Evolutionary conservation across 345 rosid species (phyloP).

Genomic region (Clausena lansium): DNA sequence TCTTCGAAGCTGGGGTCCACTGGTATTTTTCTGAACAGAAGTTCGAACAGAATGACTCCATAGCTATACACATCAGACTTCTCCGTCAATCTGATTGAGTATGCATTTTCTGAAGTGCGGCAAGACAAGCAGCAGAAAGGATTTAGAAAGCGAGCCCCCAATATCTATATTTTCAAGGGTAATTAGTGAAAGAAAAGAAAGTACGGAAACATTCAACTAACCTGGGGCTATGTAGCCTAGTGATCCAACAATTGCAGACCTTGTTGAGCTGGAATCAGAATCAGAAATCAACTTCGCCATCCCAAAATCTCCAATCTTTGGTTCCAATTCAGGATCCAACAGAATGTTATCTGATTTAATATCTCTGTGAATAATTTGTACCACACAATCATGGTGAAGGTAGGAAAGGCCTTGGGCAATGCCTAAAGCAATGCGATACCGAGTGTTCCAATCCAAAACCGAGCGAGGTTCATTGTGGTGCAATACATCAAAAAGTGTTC

Average conservation of each 20-base stretch:
- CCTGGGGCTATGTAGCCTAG: slow-evolving; percentile 51
- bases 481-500: slow-evolving; percentile 32
- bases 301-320: slow-evolving; percentile 43
- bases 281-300: slow-evolving; percentile 28
- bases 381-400: slow-evolving; percentile 44
- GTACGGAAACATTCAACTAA: neutral
- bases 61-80: slow-evolving; percentile 37
- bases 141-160: neutral
- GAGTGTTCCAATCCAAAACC: slow-evolving; percentile 30
- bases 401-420: slow-evolving; percentile 43
- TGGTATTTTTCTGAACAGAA: slow-evolving; percentile 34
- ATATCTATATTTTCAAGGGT: neutral
- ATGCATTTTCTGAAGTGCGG: slow-evolving; percentile 34
- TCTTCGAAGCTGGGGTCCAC: slow-evolving; percentile 37
- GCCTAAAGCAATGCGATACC: slow-evolving; percentile 32
- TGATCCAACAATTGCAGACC: slow-evolving; percentile 34
- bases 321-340: slow-evolving; percentile 38
- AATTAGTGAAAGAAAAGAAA: neutral
- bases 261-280: slow-evolving; percentile 25
- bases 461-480: slow-evolving; percentile 21
- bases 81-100: slow-evolving; percentile 29
- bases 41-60: slow-evolving; percentile 38
- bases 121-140: neutral
- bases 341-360: slow-evolving; percentile 35
- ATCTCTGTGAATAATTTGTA: slow-evolving; percentile 40